Evolutionary conservation across 2,329 filamentous ascomycete species (phyloP).

Genomic region (Alternaria sp.): DNA sequence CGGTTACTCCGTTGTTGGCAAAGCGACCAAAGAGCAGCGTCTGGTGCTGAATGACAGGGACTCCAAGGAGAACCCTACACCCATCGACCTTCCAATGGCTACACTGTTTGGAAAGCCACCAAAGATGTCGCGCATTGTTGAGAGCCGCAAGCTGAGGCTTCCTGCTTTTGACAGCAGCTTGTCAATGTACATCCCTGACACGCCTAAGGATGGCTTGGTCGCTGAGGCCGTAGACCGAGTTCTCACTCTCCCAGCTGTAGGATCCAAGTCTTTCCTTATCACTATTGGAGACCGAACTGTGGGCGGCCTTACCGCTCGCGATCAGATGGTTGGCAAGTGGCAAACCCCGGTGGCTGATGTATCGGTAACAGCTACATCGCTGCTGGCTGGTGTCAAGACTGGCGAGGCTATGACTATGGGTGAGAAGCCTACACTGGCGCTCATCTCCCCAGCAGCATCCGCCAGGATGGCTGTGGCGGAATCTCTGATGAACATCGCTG

Average conservation of each 20-base stretch:
- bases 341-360: slow-evolving; percentile 94
- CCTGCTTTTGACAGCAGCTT: slow-evolving; percentile 79
- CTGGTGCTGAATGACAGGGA: slow-evolving; percentile 85
- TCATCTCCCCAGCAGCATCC: slow-evolving; percentile 89
- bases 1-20: slow-evolving; percentile 90
- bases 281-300: slow-evolving; percentile 95
- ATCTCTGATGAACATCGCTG: slow-evolving; percentile 90
- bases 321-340: slow-evolving; percentile 97
- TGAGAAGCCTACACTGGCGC: slow-evolving; percentile 85
- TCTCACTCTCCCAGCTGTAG: slow-evolving; percentile 84
- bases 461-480: slow-evolving; percentile 97
- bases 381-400: slow-evolving; percentile 74
- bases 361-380: slow-evolving; percentile 86
- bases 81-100: slow-evolving; percentile 89
- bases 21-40: slow-evolving; percentile 74
- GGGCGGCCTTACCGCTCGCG: slow-evolving; percentile 84
- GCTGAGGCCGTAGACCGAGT: slow-evolving; percentile 81
- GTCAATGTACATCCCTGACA: slow-evolving; percentile 69
- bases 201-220: slow-evolving; percentile 63
- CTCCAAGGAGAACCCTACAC: slow-evolving; percentile 75
- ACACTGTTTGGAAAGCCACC: slow-evolving; percentile 87
- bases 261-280: slow-evolving; percentile 97
- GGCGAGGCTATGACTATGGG: slow-evolving; percentile 99
- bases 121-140: slow-evolving; percentile 79
- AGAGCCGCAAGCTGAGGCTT: slow-evolving; percentile 73